These are phyloP conservation scores for Fragilariopsis cylindrus DNA, from an alignment of 108 stramenopile species.

Conservation along the genomic window DNA sequence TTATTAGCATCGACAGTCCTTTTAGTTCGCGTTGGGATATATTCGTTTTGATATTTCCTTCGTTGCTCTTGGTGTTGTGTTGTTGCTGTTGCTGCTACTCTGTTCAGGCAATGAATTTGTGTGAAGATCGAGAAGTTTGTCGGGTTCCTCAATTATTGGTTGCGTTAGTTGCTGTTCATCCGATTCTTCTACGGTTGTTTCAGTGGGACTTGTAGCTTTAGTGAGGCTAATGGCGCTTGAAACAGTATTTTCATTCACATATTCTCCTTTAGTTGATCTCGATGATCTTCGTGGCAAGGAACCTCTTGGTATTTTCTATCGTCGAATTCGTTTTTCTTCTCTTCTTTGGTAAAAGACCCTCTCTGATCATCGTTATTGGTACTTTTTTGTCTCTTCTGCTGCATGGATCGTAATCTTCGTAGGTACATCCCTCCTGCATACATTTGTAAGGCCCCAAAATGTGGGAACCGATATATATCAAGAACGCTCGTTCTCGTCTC, in stretches of 20 bases:
- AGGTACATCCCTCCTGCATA: slow-evolving; percentile 49
- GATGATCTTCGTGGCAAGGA: too few species aligned
- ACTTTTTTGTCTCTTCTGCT: slow-evolving; percentile 1
- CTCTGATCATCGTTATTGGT: neutral
- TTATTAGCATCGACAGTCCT: slow-evolving; percentile 16
- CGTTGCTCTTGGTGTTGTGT: too few species aligned
- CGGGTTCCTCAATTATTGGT: too few species aligned
- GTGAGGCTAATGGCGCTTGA: too few species aligned
- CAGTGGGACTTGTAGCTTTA: too few species aligned
- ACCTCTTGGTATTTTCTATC: neutral
- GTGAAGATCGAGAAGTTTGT: too few species aligned
- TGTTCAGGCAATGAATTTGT: too few species aligned
- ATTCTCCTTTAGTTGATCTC: too few species aligned
- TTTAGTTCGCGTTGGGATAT: slow-evolving; percentile 38
- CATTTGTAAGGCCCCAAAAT: slow-evolving; percentile 42
- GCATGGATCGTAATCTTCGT: slow-evolving; percentile 5
- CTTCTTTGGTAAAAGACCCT: neutral
- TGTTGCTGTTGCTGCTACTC: too few species aligned
- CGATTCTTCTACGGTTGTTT: too few species aligned
- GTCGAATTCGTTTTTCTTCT: neutral
- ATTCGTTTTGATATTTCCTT: neutral
- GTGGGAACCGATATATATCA: slow-evolving; percentile 55
- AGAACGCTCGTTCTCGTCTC: slow-evolving; percentile 50
- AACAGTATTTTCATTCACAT: too few species aligned
- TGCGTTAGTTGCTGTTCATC: too few species aligned